Conservation (phyloP, 768 basidiomycete species). For the Suillus placidus region DNA sequence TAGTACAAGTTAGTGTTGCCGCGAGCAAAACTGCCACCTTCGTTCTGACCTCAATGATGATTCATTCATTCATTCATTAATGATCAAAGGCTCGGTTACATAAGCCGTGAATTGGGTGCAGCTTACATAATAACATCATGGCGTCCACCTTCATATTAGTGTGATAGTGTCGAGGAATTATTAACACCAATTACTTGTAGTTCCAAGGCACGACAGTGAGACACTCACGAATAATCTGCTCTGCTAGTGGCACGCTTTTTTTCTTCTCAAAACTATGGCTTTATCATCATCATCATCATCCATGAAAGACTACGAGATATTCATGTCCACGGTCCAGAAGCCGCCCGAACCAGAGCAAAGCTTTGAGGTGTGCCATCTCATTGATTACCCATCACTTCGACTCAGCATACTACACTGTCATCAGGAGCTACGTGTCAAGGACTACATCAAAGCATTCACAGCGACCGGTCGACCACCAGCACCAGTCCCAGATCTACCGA, state of each 20-base stretch:
- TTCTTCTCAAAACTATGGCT: neutral
- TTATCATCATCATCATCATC: neutral
- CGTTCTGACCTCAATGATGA: no score
- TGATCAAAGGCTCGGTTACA: no score
- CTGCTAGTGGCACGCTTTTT: neutral
- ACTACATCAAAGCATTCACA: slow-evolving; percentile 54
- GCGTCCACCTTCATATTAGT: neutral
- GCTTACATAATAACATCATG: neutral
- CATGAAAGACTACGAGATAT: neutral
- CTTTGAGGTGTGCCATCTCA: slow-evolving; percentile 30
- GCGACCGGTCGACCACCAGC: slow-evolving; percentile 49
- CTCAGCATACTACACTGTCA: neutral
- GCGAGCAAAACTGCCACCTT: neutral
- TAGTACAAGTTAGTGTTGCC: neutral
- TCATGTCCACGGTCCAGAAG: slow-evolving; percentile 7
- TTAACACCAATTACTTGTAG: neutral
- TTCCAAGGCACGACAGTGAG: neutral
- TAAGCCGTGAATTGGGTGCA: no score
- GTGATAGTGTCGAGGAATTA: neutral
- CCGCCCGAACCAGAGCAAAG: slow-evolving; percentile 20
- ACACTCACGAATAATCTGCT: neutral
- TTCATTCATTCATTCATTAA: no score
- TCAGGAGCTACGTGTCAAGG: slow-evolving; percentile 58
- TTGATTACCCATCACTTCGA: neutral
- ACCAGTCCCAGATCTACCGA: slow-evolving; percentile 52